Evolutionary conservation across 176 grass and related monocot species (phyloP), one percentile per base, ranked within the genome.

Genomic region (Paspalum vaginatum): DNA sequence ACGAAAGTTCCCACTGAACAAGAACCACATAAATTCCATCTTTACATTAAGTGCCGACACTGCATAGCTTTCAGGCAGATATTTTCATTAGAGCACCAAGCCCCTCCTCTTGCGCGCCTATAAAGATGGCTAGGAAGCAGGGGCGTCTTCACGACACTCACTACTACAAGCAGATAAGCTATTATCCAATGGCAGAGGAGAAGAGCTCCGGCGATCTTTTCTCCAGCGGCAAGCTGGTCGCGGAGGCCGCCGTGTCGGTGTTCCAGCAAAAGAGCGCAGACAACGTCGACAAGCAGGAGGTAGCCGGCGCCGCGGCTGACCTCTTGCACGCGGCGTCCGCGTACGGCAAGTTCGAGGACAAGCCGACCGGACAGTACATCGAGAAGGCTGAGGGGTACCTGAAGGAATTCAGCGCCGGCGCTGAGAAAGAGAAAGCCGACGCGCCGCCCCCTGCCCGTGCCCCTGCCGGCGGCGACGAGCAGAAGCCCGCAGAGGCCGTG

Each of bases 341-440:
- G 55, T 94, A 94, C 75, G 89, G 76, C 21, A 88, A 94, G 62
- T 24, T 97, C 9, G 91, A 97, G 15, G 91, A 94, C 72, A 90
- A 92, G 83, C 82, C 80, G 32, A 75, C 79, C 8, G 91, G 91
- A 17, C 91, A 89, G 82, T 97, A 97, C 83, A 76, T 94, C 44
- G 84, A 90, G 32, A 90, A 97, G 71, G 94, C 91, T 16, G 94
- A 97, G 87, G 83, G 55, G 6, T 97, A 88, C 49, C 89, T 94
- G 45, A 93, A 90, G 64, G 46, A 83, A 1, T 92, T 87, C 50
- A 70, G 88, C 26, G 0, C 39, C 45, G 65, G 67, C 7, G 14
- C 25, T 1, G 55, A 5, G 5, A 9, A 16, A 8, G 79, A 63
- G 58, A 72, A 65, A 41, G 76, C 3, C 24, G 15, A 78, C 11